Percentiles rank a stretch among this genome's conserved stretches.
These are phyloP conservation scores for Parafenestella ontariensis DNA, from an alignment of 2,329 filamentous ascomycete species.

Conservation along the genomic window DNA sequence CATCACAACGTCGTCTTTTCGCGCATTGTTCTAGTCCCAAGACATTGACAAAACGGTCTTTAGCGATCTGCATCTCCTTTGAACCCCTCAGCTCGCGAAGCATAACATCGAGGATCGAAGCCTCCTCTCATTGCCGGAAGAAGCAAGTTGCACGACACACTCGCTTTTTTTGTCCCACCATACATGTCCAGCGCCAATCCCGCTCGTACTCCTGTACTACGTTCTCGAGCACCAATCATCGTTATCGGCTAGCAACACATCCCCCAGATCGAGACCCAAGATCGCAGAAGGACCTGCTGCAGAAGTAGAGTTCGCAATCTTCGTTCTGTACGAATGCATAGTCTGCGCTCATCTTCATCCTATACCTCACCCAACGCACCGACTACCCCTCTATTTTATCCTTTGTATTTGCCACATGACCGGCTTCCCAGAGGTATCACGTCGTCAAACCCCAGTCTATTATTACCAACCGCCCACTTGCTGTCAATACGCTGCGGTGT, in stretches of 20 bases:
- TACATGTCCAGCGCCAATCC: constrained; percentile 6
- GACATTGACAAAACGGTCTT: background rate
- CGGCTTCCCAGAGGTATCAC: background rate
- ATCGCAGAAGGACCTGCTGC: background rate
- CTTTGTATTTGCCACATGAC: background rate
- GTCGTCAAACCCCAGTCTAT: background rate
- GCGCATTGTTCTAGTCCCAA: background rate
- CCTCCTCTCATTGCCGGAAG: constrained; percentile 8
- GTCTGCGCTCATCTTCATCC: background rate
- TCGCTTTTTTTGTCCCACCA: constrained; percentile 15
- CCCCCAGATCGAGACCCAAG: constrained; percentile 2
- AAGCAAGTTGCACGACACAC: constrained; percentile 11
- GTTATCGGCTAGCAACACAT: constrained; percentile 10
- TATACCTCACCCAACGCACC: background rate
- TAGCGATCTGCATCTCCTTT: background rate
- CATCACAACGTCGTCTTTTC: background rate
- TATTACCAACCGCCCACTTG: constrained; percentile 12
- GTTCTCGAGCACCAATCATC: constrained; percentile 7
- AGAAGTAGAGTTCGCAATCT: background rate
- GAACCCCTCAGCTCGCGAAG: background rate
- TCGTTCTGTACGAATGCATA: background rate
- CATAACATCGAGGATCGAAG: constrained; percentile 7
- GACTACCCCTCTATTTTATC: background rate
- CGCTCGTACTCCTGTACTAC: constrained; percentile 12
- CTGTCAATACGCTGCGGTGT: constrained; percentile 26